Conservation (phyloP, 108 stramenopile genomes). For the Fistulifera pelliculosa region DNA sequence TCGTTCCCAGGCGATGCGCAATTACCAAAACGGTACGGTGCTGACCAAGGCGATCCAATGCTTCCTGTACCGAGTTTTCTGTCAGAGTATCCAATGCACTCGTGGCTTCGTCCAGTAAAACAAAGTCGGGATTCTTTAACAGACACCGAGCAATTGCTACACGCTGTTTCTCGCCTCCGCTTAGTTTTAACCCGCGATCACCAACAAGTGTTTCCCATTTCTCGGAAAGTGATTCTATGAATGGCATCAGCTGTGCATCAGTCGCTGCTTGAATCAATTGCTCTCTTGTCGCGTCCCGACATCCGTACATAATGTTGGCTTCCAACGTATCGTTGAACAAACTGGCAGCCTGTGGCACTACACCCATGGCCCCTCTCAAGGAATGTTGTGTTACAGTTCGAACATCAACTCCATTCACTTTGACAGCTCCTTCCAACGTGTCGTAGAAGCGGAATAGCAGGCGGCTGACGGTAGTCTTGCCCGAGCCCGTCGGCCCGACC, state of each 20-base stretch:
- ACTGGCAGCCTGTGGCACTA: conserved; percentile 87
- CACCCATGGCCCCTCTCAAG: conserved; percentile 79
- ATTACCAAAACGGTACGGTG: conserved; percentile 93
- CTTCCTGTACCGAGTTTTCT: conserved; percentile 90
- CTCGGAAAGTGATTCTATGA: conserved; percentile 70
- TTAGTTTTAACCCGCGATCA: conserved; percentile 92
- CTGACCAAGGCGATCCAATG: conserved; percentile 81
- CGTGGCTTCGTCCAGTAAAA: conserved; percentile 65
- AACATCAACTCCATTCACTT: conserved; percentile 90
- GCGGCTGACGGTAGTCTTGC: conserved; percentile 89
- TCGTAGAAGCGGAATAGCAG: conserved; percentile 94
- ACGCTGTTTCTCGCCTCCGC: conserved; percentile 76
- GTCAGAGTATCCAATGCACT: conserved; percentile 70
- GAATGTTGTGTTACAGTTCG: conserved; percentile 69
- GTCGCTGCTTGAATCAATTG: conserved; percentile 62
- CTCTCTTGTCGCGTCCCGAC: conserved; percentile 58
- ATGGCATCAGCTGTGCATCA: conserved; percentile 69
- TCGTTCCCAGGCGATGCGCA: conserved; percentile 94
- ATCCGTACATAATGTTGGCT: conserved; percentile 82
- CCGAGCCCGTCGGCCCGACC: conserved; percentile 89
- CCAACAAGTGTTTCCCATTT: conserved; percentile 95
- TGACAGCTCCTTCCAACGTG: conserved; percentile 74
- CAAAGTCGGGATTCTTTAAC: conserved; percentile 90
- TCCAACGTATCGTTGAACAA: conserved; percentile 94
- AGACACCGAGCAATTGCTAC: conserved; percentile 78